Conservation (phyloP, 2,329 filamentous ascomycete genomes). For the Neoscytalidium dimidiatum region DNA sequence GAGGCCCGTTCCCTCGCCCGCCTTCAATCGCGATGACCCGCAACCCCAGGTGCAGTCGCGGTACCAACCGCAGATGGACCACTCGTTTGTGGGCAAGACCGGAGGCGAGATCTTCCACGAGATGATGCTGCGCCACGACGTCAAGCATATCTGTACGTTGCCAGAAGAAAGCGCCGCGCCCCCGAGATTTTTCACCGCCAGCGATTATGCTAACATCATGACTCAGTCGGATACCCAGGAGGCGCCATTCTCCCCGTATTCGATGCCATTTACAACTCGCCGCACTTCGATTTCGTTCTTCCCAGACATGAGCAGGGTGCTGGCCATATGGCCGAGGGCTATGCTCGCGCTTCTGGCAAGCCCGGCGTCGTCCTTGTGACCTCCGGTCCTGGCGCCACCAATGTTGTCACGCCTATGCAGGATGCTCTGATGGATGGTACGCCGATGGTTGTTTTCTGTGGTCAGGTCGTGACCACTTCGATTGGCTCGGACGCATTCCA, state of each 20-base stretch:
- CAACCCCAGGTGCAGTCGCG: conserved; percentile 45
- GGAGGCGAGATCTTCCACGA: conserved; percentile 98
- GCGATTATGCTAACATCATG: background rate
- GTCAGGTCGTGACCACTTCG: conserved; percentile 85
- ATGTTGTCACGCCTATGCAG: conserved; percentile 94
- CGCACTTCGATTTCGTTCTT: conserved; percentile 93
- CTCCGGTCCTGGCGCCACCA: conserved; percentile 93
- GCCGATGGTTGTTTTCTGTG: conserved; percentile 92
- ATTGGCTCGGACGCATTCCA: conserved; percentile 98
- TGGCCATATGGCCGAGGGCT: conserved; percentile 97
- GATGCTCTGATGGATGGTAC: conserved; percentile 95
- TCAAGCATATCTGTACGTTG: conserved; percentile 89
- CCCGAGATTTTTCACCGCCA: background rate
- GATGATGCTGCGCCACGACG: conserved; percentile 92
- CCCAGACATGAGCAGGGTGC: conserved; percentile 97
- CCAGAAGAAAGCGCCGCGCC: background rate
- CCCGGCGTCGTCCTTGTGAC: conserved; percentile 96
- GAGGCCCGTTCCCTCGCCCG: conserved; percentile 46
- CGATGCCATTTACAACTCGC: conserved; percentile 97
- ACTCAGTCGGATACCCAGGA: conserved; percentile 71
- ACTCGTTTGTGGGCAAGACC: conserved; percentile 84
- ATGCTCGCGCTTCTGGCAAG: conserved; percentile 89
- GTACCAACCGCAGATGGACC: conserved; percentile 54
- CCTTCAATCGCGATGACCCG: conserved; percentile 53
- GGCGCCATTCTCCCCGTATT: conserved; percentile 97